Evolutionary conservation across 257 asterid species (phyloP), one percentile per base, ranked within the genome.

Genomic region (Nyctanthes arbortristis): DNA sequence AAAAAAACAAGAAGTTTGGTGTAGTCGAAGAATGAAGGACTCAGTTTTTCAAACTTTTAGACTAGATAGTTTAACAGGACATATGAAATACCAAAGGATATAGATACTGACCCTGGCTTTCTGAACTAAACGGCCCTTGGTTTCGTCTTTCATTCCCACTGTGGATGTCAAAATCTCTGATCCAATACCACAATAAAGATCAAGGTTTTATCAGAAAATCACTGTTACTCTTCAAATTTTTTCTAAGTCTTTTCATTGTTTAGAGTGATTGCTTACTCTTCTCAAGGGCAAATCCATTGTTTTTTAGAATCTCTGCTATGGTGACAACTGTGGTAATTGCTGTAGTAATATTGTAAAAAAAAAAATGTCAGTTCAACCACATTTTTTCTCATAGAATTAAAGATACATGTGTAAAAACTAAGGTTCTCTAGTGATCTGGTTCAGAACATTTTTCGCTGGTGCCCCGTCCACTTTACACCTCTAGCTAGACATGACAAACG

Each of bases 321-420:
- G 98, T 92, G 36, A 92, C 98, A 25, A 92, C 98, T 39, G 96
- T 89, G 35, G 98, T 92, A 77, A 92, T 92, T 12, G 98, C 98
- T 92, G 88, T 57, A 66, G 10, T n/a, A n/a, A 63, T 25, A n/a
- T 4, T 66, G 66, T 31, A 33, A 37, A 25, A 70, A 58, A 5
- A 9, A 16, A 45, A 20, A 8, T n/a, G 40, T 62, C 32, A 75
- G 30, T 62, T 36, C 30, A 18, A 68, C 10, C 5, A 22, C 39
- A 33, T 1, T 47, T 66, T n/a, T 31, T 52, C 30, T 24, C 31
- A 22, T 7, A 27, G 13, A 52, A 52, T 9, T 24, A 8, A 7
- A 3, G 5, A 52, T 52, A 52, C 2, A 24, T 52, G 10, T 24
- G 59, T 22, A 12, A 52, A n/a, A 24, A 18, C 22, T 49, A 18